phyloP scores from a whole-genome alignment of 805 yeast genomes.

The Soucietia sequanensis region DNA sequence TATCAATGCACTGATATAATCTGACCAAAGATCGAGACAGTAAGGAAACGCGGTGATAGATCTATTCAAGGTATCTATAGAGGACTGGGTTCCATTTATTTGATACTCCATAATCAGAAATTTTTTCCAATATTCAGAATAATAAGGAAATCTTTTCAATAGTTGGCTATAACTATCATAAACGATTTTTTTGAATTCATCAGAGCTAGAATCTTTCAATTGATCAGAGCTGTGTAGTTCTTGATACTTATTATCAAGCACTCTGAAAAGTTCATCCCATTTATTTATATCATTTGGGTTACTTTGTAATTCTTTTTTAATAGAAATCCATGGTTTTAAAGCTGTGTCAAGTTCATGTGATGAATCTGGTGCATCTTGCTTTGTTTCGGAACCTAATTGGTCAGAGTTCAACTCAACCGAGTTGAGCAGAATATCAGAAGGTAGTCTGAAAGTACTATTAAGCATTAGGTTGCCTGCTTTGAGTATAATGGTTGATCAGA shows the following conservation, averaged over 20 bases:
- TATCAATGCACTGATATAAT: constrained; percentile 54
- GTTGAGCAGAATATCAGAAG: no score
- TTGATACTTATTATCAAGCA: constrained; percentile 21
- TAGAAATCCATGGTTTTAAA: constrained; percentile 4
- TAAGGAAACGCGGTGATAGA: constrained; percentile 52
- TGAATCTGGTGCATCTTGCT: no score
- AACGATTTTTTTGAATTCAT: constrained; percentile 15
- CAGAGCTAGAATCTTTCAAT: constrained; percentile 7
- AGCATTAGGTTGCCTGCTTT: no score
- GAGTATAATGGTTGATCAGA: no score
- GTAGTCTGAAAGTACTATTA: no score
- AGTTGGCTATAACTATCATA: constrained; percentile 26
- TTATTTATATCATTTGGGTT: constrained; percentile 31
- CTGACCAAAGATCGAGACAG: constrained; percentile 68
- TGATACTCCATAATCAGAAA: constrained; percentile 56
- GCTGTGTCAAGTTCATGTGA: no score
- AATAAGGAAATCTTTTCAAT: constrained; percentile 55
- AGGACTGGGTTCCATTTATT: constrained; percentile 51
- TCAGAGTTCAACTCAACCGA: no score
- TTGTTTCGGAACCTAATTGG: no score
- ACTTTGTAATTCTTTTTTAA: no score
- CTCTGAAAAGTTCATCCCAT: constrained; percentile 40
- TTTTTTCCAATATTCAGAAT: constrained; percentile 63
- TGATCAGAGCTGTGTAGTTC: constrained; percentile 9
- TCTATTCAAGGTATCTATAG: constrained; percentile 43